phyloP scores from a whole-genome alignment of 2,329 filamentous ascomycete genomes.

The Alternaria viburni region DNA sequence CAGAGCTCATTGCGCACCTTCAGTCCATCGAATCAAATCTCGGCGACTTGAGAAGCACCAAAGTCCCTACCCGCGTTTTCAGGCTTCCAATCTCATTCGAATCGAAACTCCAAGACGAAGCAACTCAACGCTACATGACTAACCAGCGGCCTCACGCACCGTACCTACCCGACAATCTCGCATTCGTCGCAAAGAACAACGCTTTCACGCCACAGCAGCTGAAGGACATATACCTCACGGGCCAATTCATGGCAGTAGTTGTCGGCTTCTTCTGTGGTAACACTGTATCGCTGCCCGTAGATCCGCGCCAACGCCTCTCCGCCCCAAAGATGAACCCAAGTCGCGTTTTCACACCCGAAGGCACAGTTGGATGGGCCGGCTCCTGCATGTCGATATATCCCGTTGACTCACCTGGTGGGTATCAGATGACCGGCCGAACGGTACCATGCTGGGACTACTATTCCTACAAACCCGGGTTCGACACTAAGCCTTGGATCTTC shows the following conservation, averaged over 20 bases:
- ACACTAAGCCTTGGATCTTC: conserved; percentile 60
- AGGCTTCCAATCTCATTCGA: conserved; percentile 53
- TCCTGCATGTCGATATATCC: conserved; percentile 62
- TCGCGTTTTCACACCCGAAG: conserved; percentile 63
- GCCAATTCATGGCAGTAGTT: conserved; percentile 59
- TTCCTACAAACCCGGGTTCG: conserved; percentile 59
- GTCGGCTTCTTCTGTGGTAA: conserved; percentile 64
- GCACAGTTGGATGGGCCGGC: conserved; percentile 63
- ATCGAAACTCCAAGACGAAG: conserved; percentile 54
- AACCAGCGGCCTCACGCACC: conserved; percentile 67
- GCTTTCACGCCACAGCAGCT: conserved; percentile 58
- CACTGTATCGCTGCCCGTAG: conserved; percentile 59
- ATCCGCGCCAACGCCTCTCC: conserved; percentile 61
- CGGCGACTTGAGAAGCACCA: conserved; percentile 50
- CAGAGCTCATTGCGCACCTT: conserved; percentile 47
- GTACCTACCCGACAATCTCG: conserved; percentile 67
- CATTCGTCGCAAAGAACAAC: conserved; percentile 64
- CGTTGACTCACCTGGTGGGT: conserved; percentile 63
- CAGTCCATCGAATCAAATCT: conserved; percentile 51
- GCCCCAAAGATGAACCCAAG: conserved; percentile 65
- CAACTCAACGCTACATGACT: conserved; percentile 65
- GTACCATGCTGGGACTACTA: conserved; percentile 62
- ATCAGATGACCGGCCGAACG: conserved; percentile 61
- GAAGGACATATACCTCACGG: conserved; percentile 58
- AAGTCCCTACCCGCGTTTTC: conserved; percentile 53